A percentile compares a stretch with the other conserved stretches of the same genome.
phyloP scores from a whole-genome alignment of 176 grass and related monocot species.

The Zoysia japonica region DNA sequence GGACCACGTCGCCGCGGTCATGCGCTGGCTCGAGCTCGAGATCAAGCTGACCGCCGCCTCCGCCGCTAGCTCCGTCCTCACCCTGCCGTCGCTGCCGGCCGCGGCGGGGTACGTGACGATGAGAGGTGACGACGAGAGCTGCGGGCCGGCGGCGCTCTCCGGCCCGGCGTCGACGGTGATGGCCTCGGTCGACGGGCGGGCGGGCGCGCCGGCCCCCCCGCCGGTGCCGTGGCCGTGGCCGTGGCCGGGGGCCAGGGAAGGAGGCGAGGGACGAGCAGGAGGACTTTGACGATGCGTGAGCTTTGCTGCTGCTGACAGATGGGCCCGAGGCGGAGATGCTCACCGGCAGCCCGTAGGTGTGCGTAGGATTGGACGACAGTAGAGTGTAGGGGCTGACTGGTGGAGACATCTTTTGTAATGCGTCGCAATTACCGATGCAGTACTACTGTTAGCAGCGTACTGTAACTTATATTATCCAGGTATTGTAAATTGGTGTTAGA shows the following conservation, averaged over 20 bases:
- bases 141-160: constrained; percentile 36
- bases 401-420: background rate
- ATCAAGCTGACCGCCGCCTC: constrained; percentile 33
- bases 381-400: background rate
- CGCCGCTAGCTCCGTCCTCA: background rate
- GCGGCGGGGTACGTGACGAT: background rate
- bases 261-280: background rate
- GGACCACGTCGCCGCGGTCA: constrained; percentile 48
- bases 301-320: constrained; percentile 40
- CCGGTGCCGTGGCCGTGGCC: constrained; percentile 29
- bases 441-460: too few species aligned
- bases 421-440: background rate
- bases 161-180: constrained; percentile 35
- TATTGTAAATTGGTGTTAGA: background rate
- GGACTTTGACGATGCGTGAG: constrained; percentile 6
- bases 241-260: background rate
- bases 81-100: background rate
- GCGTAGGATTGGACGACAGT: background rate
- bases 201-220: background rate
- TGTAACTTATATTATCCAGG: background rate
- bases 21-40: constrained; percentile 62
- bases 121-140: constrained; percentile 33
- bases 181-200: constrained; percentile 37
- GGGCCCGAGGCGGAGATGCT: background rate
- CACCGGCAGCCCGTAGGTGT: background rate